phyloP scores from a whole-genome alignment of 495 filamentous ascomycete genomes.

The Hyphodiscus hymeniophilus region DNA sequence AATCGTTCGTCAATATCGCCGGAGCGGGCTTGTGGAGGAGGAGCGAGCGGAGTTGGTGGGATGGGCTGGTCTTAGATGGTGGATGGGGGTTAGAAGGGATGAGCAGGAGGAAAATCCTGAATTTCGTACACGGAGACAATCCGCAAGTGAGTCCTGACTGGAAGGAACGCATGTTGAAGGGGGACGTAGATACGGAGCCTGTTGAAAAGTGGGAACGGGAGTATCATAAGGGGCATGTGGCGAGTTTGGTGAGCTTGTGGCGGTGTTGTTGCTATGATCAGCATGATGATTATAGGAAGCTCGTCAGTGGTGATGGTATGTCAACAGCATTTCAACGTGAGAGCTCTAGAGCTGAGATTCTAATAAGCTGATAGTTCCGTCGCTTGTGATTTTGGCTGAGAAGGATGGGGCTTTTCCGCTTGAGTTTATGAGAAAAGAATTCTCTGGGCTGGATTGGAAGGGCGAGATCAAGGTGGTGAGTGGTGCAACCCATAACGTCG shows the following conservation, averaged over 20 bases:
- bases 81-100: not conserved
- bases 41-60: not conserved
- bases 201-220: not conserved
- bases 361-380: no score
- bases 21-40: not conserved
- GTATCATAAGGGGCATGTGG: not conserved
- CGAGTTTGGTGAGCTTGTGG: not conserved
- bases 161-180: not conserved
- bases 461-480: no score
- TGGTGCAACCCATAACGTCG: no score
- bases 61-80: not conserved
- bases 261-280: not conserved
- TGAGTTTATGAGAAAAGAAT: no score
- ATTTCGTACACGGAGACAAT: not conserved
- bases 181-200: not conserved
- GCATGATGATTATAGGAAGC: not conserved
- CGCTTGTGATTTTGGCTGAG: no score
- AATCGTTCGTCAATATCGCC: not conserved
- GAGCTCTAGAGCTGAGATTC: no score
- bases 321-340: no score
- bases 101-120: not conserved
- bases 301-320: not conserved
- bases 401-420: no score
- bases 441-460: no score
- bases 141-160: not conserved